Evolutionary conservation across 345 rosid species (phyloP), one percentile per base, ranked within the genome.

Genomic region (Acer saccharum): DNA sequence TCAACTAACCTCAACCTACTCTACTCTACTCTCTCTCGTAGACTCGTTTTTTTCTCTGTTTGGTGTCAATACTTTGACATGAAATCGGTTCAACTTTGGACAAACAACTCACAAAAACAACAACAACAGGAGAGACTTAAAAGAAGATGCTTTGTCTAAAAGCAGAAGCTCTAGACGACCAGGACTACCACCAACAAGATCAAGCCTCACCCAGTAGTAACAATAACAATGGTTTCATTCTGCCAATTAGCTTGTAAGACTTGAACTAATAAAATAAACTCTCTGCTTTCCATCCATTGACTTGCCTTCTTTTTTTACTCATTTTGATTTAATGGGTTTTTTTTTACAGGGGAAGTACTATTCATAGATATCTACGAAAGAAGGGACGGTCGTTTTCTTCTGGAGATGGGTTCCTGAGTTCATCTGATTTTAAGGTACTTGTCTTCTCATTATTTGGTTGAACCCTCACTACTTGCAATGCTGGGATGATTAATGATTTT

Each of bases 81-180:
- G 27, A 44, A 18, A 63, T 18, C 73, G 18, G 13, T 43, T 43
- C 18, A 52, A 52, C n/a, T 9, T 58, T n/a, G 25, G 63, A 58
- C 25, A 58, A 58, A 9, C 63, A 58, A 32, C 35, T 32, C 35
- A 32, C 35, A 32, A 0, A 32, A 32, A 32, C 39, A 35, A 35
- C 6, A 21, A 57, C 11, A 57, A 17, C 0, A 7, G n/a, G 10
- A 57, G 61, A 14, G 61, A 7, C 57, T 35, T 27, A 68, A 60
- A 60, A 60, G 10, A 79, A 76, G 14, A 90, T 90, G 94, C 86
- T 89, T 78, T 89, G 94, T 79, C 80, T 87, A 67, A 87, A 87
- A 82, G 79, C 91, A 0, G 92, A 81, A 84, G 84, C 87, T 72
- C 82, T 86, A 23, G 90, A 83, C 46, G 94, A 89, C 63, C 87